These are phyloP conservation scores for Eucalyptus curtisii DNA, from an alignment of 345 rosid genomes.

Conservation along the genomic window DNA sequence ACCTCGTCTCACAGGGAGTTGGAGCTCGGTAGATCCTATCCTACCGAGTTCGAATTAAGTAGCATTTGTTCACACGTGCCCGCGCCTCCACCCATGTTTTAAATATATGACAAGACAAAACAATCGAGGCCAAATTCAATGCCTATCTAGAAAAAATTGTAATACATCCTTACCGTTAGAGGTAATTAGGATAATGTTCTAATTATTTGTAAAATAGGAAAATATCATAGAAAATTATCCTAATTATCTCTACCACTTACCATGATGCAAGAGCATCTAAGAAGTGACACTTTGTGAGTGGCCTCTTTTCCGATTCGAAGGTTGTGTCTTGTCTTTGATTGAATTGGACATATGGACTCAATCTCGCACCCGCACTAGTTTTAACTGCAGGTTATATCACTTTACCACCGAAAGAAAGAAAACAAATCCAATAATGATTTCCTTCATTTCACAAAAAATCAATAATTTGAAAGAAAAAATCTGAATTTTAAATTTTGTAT, in stretches of 20 bases:
- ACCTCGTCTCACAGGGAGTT: background rate
- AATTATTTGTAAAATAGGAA: no score
- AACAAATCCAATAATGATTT: background rate
- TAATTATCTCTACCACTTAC: no score
- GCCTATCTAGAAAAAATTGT: background rate
- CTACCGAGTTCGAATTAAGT: background rate
- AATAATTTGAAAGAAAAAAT: background rate
- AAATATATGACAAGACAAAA: background rate
- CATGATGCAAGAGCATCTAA: background rate
- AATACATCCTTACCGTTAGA: background rate
- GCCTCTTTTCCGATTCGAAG: background rate
- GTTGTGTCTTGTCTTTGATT: background rate
- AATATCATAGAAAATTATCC: no score
- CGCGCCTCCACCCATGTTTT: accelerated
- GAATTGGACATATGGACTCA: background rate
- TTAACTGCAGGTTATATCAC: background rate
- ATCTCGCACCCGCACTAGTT: background rate
- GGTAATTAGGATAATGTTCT: no score
- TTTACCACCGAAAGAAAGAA: background rate
- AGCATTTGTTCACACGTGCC: background rate
- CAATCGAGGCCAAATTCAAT: background rate
- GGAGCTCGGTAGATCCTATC: background rate
- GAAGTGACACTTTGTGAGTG: background rate
- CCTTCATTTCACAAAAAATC: background rate
- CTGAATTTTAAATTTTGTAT: background rate